Percentiles rank a stretch among this genome's conserved stretches.
phyloP scores from a whole-genome alignment of 805 yeast species.

The Yarrowia osloensis region DNA sequence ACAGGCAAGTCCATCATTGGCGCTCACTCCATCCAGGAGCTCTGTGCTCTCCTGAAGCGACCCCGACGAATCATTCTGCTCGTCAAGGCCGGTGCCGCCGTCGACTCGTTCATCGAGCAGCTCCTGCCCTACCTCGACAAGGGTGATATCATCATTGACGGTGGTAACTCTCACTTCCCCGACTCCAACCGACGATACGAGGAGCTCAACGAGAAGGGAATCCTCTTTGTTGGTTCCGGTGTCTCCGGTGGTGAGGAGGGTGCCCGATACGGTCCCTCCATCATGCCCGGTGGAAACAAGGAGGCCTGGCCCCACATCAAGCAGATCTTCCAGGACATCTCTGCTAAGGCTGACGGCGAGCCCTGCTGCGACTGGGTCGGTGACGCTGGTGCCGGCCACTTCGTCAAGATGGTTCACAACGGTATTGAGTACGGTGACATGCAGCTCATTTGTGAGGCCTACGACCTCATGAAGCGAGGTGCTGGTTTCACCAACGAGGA shows the following conservation, averaged over 20 bases:
- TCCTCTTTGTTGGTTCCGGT: constrained; percentile 96
- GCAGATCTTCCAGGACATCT: constrained; percentile 90
- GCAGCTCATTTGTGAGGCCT: constrained; percentile 98
- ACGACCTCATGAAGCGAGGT: constrained; percentile 91
- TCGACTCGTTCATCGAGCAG: constrained; percentile 86
- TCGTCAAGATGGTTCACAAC: constrained; percentile 99
- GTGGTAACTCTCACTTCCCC: constrained; percentile 99
- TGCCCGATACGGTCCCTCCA: constrained; percentile 98
- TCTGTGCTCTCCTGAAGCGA: constrained; percentile 84
- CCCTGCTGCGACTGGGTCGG: constrained; percentile 99
- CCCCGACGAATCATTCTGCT: constrained; percentile 94
- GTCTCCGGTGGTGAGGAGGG: constrained; percentile 99
- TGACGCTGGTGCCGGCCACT: constrained; percentile 98
- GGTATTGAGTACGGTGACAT: constrained; percentile 99
- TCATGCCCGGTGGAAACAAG: constrained; percentile 98
- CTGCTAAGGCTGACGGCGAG: constrained; percentile 97
- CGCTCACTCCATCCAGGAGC: constrained; percentile 89
- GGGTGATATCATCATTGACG: constrained; percentile 98
- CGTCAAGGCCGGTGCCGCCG: constrained; percentile 96
- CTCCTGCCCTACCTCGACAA: constrained; percentile 87
- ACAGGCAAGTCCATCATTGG: constrained; percentile 79
- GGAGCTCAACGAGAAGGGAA: constrained; percentile 83
- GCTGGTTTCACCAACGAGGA: constrained; percentile 89
- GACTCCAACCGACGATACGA: constrained; percentile 96
- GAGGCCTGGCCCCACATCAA: constrained; percentile 99